Evolutionary conservation across 495 filamentous ascomycete genomes (phyloP).

Genomic region (Durotheca rogersii): DNA sequence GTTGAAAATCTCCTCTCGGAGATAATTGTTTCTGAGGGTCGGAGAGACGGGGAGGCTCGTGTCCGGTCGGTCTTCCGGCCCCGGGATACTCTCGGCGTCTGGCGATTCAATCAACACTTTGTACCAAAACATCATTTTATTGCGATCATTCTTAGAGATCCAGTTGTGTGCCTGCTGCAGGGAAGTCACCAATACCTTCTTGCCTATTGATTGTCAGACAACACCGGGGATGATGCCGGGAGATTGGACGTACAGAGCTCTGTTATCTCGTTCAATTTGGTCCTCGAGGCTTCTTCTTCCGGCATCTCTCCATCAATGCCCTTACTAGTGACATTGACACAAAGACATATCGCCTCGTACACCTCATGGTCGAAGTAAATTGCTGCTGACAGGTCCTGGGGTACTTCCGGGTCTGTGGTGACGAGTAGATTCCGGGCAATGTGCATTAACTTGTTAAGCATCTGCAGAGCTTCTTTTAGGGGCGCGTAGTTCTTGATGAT

Average conservation of each 20-base stretch:
- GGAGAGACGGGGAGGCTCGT: conserved; percentile 28
- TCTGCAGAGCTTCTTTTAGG: conserved; percentile 77
- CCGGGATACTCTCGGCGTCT: conserved; percentile 44
- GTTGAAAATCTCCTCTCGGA: conserved; percentile 45
- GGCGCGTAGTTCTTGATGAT: conserved; percentile 75
- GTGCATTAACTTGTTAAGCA: conserved; percentile 79
- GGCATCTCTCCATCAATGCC: conserved; percentile 82
- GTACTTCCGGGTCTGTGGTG: conserved; percentile 67
- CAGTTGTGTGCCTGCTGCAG: conserved; percentile 92
- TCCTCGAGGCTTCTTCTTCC: conserved; percentile 60
- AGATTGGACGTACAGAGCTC: conserved; percentile 50
- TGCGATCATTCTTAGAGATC: conserved; percentile 85
- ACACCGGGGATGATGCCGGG: background rate
- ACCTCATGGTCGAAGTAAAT: conserved; percentile 78
- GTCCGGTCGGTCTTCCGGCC: conserved; percentile 40
- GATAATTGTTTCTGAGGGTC: conserved; percentile 29
- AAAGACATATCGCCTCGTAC: conserved; percentile 78
- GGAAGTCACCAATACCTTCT: conserved; percentile 84
- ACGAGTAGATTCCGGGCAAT: conserved; percentile 84
- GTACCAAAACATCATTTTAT: conserved; percentile 88
- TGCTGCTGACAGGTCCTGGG: conserved; percentile 82
- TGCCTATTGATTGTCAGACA: conserved; percentile 56
- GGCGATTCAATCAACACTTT: conserved; percentile 60
- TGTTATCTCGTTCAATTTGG: conserved; percentile 54
- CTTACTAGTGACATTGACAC: conserved; percentile 82